A percentile compares a stretch with the other conserved stretches of the same genome.
Evolutionary conservation across 805 yeast species (phyloP).

Genomic region (Barnettozyma pratensis): DNA sequence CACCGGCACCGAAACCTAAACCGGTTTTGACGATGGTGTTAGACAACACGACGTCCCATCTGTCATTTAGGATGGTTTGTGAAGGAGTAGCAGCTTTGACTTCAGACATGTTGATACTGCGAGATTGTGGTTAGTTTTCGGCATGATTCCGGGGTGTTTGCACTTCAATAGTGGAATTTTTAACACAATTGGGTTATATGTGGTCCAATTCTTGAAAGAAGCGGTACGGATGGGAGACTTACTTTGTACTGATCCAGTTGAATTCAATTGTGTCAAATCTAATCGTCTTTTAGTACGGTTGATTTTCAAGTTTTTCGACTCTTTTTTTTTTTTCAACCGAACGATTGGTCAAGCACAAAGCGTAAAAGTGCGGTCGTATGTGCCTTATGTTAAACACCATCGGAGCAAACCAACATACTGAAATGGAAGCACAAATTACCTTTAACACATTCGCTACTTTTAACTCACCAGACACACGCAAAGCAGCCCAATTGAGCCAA

Average conservation of each 20-base stretch:
- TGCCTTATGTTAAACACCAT: not conserved
- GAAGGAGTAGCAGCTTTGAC: constrained; percentile 35
- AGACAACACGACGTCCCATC: constrained; percentile 95
- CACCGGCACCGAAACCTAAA: constrained; percentile 95
- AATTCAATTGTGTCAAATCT: constrained; percentile 2
- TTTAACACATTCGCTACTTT: no score
- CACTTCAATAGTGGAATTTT: no score
- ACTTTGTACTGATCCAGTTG: not conserved
- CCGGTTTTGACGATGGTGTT: constrained; percentile 94
- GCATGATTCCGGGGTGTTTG: no score
- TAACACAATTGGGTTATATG: no score
- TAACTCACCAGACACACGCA: not conserved
- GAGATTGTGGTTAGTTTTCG: not conserved
- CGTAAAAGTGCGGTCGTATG: not conserved
- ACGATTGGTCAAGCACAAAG: constrained; percentile 5
- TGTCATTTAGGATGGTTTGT: constrained; percentile 56
- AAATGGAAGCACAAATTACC: no score
- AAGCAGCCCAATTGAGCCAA: not conserved
- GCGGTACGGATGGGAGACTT: not conserved
- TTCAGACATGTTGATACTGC: constrained; percentile 12
- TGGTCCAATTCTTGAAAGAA: no score
- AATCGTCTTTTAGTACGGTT: not conserved
- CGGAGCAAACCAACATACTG: no score
- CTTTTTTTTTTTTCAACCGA: constrained; percentile 3
- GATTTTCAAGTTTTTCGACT: not conserved